These are phyloP conservation scores for Phaeotremella fagi DNA, from an alignment of 768 basidiomycete species.

Conservation along the genomic window DNA sequence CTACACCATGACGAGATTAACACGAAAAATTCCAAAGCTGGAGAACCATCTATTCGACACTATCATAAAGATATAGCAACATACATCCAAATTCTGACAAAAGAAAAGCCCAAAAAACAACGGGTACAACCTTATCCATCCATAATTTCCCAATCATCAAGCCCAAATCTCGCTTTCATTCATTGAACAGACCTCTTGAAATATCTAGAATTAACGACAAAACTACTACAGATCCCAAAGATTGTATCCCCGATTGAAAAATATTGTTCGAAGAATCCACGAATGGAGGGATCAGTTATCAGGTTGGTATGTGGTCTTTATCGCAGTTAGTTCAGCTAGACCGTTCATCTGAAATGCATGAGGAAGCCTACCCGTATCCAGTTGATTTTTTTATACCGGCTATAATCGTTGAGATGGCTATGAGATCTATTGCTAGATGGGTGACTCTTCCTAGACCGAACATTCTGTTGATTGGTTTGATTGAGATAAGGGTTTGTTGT, in stretches of 20 bases:
- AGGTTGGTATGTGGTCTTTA: constrained; percentile 20
- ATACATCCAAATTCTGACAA: too few relatives aligned
- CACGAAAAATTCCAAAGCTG: too few relatives aligned
- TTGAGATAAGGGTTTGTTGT: too few relatives aligned
- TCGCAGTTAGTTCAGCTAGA: background rate
- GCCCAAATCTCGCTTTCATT: background rate
- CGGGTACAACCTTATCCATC: too few relatives aligned
- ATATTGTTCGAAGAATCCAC: constrained; percentile 34
- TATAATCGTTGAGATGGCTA: constrained; percentile 37
- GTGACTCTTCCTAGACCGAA: constrained; percentile 27
- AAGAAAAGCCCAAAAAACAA: too few relatives aligned
- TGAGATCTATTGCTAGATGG: constrained; percentile 32
- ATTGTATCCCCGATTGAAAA: constrained; percentile 36
- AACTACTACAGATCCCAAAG: constrained; percentile 27
- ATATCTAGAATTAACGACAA: constrained; percentile 38
- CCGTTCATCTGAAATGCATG: background rate
- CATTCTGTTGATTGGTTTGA: constrained; percentile 8
- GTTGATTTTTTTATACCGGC: constrained; percentile 35
- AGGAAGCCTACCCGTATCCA: constrained; percentile 32
- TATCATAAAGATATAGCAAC: too few relatives aligned
- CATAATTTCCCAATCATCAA: background rate
- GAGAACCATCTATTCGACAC: too few relatives aligned
- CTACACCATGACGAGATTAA: too few relatives aligned
- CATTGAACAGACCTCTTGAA: constrained; percentile 21
- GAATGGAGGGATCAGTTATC: constrained; percentile 29